Evolutionary conservation across 2,329 filamentous ascomycete species (phyloP).

Genomic region (Alternaria triticimaculans): DNA sequence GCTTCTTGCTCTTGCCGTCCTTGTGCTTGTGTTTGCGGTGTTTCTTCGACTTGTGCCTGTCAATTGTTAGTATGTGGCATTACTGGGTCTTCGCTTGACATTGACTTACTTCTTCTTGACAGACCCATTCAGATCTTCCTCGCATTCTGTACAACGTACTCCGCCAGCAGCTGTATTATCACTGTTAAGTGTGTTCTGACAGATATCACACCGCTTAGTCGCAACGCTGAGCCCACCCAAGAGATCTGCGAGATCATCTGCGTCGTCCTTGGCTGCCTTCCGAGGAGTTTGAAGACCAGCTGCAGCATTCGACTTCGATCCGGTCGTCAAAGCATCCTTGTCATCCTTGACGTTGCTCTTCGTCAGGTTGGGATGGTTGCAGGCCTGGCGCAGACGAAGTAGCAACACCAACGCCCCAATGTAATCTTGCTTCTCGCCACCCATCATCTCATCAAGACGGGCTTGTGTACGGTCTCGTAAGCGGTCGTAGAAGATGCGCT

Average conservation of each 20-base stretch:
- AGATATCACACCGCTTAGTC: slow-evolving; percentile 82
- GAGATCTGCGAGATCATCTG: slow-evolving; percentile 85
- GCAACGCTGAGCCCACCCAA: slow-evolving; percentile 83
- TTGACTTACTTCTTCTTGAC: slow-evolving; percentile 48
- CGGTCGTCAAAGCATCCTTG: slow-evolving; percentile 79
- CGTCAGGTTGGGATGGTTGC: slow-evolving; percentile 90
- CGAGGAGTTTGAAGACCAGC: slow-evolving; percentile 42
- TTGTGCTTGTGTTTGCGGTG: slow-evolving; percentile 53
- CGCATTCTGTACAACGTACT: slow-evolving; percentile 75
- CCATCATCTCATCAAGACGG: slow-evolving; percentile 89
- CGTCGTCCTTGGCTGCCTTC: slow-evolving; percentile 62
- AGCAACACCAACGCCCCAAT: slow-evolving; percentile 92
- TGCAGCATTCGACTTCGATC: slow-evolving; percentile 54
- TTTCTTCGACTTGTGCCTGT: slow-evolving; percentile 46
- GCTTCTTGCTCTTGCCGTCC: slow-evolving; percentile 41
- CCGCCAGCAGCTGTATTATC: slow-evolving; percentile 61
- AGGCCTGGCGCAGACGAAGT: slow-evolving; percentile 88
- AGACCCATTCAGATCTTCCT: slow-evolving; percentile 70
- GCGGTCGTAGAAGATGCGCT: slow-evolving; percentile 84
- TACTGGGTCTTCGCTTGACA: slow-evolving; percentile 28
- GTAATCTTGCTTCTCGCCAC: slow-evolving; percentile 79
- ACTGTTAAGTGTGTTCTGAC: slow-evolving; percentile 70
- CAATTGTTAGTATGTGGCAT: slow-evolving; percentile 41
- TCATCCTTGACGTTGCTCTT: slow-evolving; percentile 86
- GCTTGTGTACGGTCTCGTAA: slow-evolving; percentile 84